Conservation (phyloP, 257 asterid species). For the Eucommia ulmoides region DNA sequence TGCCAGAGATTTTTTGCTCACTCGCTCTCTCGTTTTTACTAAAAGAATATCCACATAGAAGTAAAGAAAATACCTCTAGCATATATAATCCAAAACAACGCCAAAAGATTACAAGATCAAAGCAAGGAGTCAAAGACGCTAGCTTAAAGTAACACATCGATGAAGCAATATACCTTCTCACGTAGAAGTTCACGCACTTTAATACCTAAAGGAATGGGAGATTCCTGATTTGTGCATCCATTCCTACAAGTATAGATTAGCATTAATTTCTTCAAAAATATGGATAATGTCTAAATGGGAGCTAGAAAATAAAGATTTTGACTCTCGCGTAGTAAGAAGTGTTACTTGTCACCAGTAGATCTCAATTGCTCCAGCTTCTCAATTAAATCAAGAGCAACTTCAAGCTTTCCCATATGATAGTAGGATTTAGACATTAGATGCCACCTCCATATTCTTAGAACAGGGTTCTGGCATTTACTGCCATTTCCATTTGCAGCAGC, state of each 20-base stretch:
- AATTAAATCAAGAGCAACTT: constrained; percentile 71
- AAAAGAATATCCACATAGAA: no score
- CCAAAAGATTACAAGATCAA: no score
- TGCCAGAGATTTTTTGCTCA: no score
- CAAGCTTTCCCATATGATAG: constrained; percentile 75
- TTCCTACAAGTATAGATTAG: constrained; percentile 34
- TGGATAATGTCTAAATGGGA: not conserved
- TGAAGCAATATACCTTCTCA: constrained; percentile 67
- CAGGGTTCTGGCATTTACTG: constrained; percentile 21
- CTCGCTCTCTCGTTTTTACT: no score
- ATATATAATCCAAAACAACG: no score
- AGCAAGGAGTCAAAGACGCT: not conserved
- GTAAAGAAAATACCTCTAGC: no score
- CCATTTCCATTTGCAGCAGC: constrained; percentile 14
- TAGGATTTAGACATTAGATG: constrained; percentile 49
- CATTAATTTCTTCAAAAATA: constrained; percentile 11
- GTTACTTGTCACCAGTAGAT: constrained; percentile 33
- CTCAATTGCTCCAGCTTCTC: constrained; percentile 43
- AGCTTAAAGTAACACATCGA: constrained; percentile 5
- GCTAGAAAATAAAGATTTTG: constrained; percentile 5
- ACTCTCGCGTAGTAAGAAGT: constrained; percentile 7
- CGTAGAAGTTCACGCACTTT: constrained; percentile 62
- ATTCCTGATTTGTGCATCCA: constrained; percentile 23
- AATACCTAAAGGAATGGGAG: constrained; percentile 39
- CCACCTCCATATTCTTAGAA: constrained; percentile 72